Conservation (phyloP, 108 stramenopile genomes). For the Heterococcus sp. region DNA sequence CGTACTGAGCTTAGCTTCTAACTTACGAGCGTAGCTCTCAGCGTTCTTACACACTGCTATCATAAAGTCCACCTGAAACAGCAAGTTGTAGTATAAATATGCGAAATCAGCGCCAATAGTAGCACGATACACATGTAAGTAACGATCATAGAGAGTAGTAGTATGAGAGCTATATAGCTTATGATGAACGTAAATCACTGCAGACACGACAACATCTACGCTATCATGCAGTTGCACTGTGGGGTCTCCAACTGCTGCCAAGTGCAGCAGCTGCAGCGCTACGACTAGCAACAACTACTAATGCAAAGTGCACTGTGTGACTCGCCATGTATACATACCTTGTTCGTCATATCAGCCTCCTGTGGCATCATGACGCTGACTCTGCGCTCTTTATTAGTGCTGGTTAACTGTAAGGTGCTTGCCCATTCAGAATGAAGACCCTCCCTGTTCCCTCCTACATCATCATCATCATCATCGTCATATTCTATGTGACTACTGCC, state of each 20-base stretch:
- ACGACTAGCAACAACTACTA: background rate
- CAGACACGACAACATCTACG: too few relatives aligned
- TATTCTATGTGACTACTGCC: background rate
- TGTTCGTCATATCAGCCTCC: background rate
- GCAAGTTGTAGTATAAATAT: background rate
- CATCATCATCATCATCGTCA: background rate
- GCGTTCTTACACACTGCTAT: background rate
- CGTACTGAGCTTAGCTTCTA: background rate
- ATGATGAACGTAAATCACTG: too few relatives aligned
- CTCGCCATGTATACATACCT: background rate
- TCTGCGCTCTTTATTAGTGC: background rate
- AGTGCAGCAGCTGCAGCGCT: background rate
- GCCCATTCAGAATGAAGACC: too few relatives aligned
- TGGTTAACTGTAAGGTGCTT: background rate
- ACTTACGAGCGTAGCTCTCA: background rate
- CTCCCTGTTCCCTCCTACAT: background rate
- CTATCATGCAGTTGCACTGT: background rate
- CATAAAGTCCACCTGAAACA: background rate
- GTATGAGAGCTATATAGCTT: too few relatives aligned
- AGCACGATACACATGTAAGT: too few relatives aligned
- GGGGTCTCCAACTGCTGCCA: background rate
- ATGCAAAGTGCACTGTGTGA: background rate
- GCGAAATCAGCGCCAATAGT: background rate
- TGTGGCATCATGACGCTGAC: background rate
- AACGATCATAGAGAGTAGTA: too few relatives aligned